Evolutionary conservation across 257 asterid species (phyloP).

Genomic region (Verbena officinalis): DNA sequence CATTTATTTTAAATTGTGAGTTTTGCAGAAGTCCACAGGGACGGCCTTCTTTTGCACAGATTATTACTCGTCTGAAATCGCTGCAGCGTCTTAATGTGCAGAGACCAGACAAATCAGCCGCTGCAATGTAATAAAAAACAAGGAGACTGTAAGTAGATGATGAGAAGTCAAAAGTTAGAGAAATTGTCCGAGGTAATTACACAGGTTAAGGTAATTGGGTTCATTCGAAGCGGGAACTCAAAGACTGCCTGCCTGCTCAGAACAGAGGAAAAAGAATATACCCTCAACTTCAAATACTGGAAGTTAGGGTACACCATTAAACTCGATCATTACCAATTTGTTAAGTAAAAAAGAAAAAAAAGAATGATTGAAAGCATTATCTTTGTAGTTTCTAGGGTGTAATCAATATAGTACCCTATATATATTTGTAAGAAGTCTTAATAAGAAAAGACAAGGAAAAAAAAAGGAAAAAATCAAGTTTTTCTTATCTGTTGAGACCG

Average conservation of each 20-base stretch:
- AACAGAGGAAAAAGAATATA: slow-evolving; percentile 20
- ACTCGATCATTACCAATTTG: slow-evolving; percentile 29
- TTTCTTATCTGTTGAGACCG: slow-evolving; percentile 9
- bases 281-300: slow-evolving; percentile 43
- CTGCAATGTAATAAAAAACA: slow-evolving; percentile 41
- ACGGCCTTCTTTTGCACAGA: slow-evolving; percentile 90
- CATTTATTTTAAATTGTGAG: background rate
- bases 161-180: slow-evolving; percentile 25
- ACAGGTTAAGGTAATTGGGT: slow-evolving; percentile 68
- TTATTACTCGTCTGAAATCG: slow-evolving; percentile 75
- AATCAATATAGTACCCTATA: slow-evolving; percentile 34
- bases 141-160: slow-evolving; percentile 31
- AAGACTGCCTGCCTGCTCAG: slow-evolving; percentile 46
- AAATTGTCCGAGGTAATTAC: slow-evolving; percentile 15
- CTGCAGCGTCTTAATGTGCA: slow-evolving; percentile 60
- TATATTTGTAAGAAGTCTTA: slow-evolving; percentile 35
- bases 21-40: slow-evolving; percentile 68
- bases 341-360: slow-evolving; percentile 30
- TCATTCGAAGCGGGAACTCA: slow-evolving; percentile 89
- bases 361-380: slow-evolving; percentile 26
- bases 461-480: background rate
- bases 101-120: slow-evolving; percentile 46
- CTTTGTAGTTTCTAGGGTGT: slow-evolving; percentile 34
- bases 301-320: slow-evolving; percentile 38
- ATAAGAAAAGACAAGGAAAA: background rate